Evolutionary conservation across 495 filamentous ascomycete species (phyloP).

Genomic region (Penicillium crystallinum): DNA sequence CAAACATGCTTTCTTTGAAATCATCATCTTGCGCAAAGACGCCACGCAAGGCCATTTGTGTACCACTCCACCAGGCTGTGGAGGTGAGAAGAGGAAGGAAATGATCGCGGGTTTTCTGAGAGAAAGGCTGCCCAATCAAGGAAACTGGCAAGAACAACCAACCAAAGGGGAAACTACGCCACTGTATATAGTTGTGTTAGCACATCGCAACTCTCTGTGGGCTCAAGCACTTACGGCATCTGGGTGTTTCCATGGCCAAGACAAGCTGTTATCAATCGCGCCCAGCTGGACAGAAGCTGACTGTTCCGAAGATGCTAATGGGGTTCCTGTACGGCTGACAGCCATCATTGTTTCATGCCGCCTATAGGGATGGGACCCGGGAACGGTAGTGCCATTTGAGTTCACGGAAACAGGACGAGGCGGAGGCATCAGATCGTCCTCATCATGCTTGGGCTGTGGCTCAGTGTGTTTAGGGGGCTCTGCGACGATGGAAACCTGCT

Average conservation of each 20-base stretch:
- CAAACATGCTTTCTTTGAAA: slow-evolving; percentile 98
- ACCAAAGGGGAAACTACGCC: slow-evolving; percentile 92
- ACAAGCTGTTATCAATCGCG: slow-evolving; percentile 95
- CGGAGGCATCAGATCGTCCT: slow-evolving; percentile 51
- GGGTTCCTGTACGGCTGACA: slow-evolving; percentile 56
- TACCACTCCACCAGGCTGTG: slow-evolving; percentile 94
- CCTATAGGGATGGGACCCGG: slow-evolving; percentile 61
- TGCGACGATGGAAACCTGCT: slow-evolving; percentile 78
- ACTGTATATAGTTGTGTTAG: slow-evolving; percentile 36
- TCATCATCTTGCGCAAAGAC: slow-evolving; percentile 89
- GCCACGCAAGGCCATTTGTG: slow-evolving; percentile 73
- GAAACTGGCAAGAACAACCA: slow-evolving; percentile 98
- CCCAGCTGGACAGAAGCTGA: slow-evolving; percentile 70
- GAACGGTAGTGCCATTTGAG: slow-evolving; percentile 27
- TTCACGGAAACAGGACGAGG: slow-evolving; percentile 52
- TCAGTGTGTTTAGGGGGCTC: slow-evolving; percentile 69
- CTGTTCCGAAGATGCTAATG: slow-evolving; percentile 37
- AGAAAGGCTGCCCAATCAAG: slow-evolving; percentile 93
- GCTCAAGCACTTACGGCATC: slow-evolving; percentile 61
- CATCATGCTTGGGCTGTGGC: slow-evolving; percentile 33
- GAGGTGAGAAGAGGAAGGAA: slow-evolving; percentile 92
- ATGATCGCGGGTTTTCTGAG: slow-evolving; percentile 83
- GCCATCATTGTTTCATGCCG: slow-evolving; percentile 82
- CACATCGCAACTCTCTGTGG: background rate
- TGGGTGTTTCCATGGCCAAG: slow-evolving; percentile 99